Evolutionary conservation across 1,284 basidiomycete species (phyloP), one percentile per base, ranked within the genome.

Genomic region (Tilletia horrida): DNA sequence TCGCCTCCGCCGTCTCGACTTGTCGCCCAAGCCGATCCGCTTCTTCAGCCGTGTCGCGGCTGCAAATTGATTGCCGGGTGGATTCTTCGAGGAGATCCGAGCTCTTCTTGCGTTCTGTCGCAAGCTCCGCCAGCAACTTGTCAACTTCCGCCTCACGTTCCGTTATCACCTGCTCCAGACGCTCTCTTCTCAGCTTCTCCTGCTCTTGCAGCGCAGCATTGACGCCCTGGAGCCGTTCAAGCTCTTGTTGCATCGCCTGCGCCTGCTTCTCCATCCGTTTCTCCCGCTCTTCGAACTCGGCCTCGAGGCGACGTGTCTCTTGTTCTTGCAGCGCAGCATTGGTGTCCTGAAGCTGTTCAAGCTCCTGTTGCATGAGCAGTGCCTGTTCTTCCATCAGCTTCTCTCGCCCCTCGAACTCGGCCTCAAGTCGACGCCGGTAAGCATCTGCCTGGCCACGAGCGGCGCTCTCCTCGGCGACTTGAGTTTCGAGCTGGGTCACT

Each of bases 401-500:
- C 45, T 18, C 21, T 18, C 45, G 6, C 16, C 6, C 16, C 55
- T 59, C 55, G 35, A 59, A 59, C 25, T 29, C 55, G 18, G 27
- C 55, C 55, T 59, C 55, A 9, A 59, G 31, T 14, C 55, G 55
- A 16, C 55, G 35, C n/a, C 55, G 55, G 16, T 59, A 59, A 9
- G 55, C 55, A 31, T 59, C 55, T 14, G 55, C 55, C 55, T 59
- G 55, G 18, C 29, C 16, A 18, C 55, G 27, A 2, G 25, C 55
- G 6, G 55, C 55, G 16, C 55, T 59, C 29, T 59, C 29, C 29
- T 59, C 55, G 16, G 55, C 61, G 11, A 62, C 61, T 29, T 43
- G 42, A n/a, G 40, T 21, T 23, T 45, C 61, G 21, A 45, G 40
- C 3, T n/a, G 40, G 23, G n/a, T 62, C 40, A 40, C 42, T 21